Evolutionary conservation across 2,329 filamentous ascomycete species (phyloP).

Genomic region (Venturia oleaginea): DNA sequence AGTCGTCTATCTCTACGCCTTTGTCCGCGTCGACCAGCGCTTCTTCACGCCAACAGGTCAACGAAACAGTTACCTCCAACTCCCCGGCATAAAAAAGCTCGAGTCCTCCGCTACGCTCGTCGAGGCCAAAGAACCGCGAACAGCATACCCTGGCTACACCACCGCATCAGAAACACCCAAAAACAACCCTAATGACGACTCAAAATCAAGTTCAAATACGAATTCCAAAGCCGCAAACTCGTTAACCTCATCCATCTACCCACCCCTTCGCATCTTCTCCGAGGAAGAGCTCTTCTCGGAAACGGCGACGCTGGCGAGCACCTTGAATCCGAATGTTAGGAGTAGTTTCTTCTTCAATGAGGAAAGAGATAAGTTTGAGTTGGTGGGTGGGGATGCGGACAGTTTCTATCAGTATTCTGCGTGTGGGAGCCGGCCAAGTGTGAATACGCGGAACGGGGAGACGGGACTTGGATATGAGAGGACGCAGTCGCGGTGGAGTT

Average conservation of each 20-base stretch:
- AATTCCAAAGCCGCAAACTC: not conserved
- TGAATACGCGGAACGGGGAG: not conserved
- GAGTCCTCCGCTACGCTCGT: not conserved
- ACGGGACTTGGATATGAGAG: not conserved
- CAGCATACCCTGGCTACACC: not conserved
- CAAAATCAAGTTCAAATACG: not conserved
- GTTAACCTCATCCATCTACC: not conserved
- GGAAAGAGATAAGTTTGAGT: not conserved
- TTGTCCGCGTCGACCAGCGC: slow-evolving; percentile 61
- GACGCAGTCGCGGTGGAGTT: slow-evolving; percentile 1
- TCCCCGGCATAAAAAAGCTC: not conserved
- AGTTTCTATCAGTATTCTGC: not conserved
- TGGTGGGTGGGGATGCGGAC: not conserved
- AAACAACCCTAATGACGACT: no score
- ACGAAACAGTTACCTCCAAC: slow-evolving; percentile 31
- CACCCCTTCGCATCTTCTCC: not conserved
- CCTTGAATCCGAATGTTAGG: not conserved
- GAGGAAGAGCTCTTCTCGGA: slow-evolving; percentile 13
- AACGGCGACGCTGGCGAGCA: slow-evolving; percentile 5
- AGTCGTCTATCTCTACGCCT: slow-evolving; percentile 57
- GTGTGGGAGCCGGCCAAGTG: not conserved
- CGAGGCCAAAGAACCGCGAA: not conserved
- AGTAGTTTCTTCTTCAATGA: not conserved
- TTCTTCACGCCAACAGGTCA: slow-evolving; percentile 66
- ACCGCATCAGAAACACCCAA: not conserved